Evolutionary conservation across 441 rosid species (phyloP).

Genomic region (Erodium trifolium): DNA sequence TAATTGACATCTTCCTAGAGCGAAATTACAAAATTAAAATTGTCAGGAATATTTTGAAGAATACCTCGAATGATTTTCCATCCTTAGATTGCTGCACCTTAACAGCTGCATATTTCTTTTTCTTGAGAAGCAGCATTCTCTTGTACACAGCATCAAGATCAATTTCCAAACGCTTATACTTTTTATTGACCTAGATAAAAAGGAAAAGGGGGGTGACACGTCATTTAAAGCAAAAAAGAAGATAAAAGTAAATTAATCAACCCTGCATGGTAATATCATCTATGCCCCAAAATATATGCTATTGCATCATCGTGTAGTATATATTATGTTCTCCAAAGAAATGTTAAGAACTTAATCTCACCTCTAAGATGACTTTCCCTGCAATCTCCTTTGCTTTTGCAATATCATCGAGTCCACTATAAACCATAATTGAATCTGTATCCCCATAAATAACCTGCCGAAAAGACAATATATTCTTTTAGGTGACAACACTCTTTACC

Average conservation of each 20-base stretch:
- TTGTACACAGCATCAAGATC: constrained; percentile 92
- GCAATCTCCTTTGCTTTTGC: constrained; percentile 66
- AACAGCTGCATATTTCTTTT: constrained; percentile 98
- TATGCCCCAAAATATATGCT: constrained; percentile 1
- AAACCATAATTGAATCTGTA: constrained; percentile 97
- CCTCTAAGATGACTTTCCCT: constrained; percentile 85
- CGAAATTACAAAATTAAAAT: constrained; percentile 6
- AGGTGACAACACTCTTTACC: constrained; percentile 15
- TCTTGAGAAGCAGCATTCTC: constrained; percentile 93
- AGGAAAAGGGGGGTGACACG: constrained; percentile 17
- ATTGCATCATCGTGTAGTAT: neutral
- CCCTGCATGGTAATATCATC: constrained; percentile 3
- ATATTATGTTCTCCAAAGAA: neutral
- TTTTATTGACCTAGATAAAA: constrained; percentile 73
- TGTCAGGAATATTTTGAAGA: constrained; percentile 9
- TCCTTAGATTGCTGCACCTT: constrained; percentile 63
- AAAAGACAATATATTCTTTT: constrained; percentile 24
- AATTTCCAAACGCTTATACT: constrained; percentile 78
- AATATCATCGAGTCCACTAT: constrained; percentile 81
- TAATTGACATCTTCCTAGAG: constrained; percentile 19
- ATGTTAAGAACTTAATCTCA: constrained; percentile 22
- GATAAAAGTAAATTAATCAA: constrained; percentile 6
- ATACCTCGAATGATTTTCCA: constrained; percentile 67
- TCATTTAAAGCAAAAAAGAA: constrained; percentile 14
- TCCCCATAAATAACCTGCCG: constrained; percentile 91